Evolutionary conservation across 1,139 yeast species (phyloP), one percentile per base, ranked within the genome.

Genomic region (Geotrichum aggregatum): DNA sequence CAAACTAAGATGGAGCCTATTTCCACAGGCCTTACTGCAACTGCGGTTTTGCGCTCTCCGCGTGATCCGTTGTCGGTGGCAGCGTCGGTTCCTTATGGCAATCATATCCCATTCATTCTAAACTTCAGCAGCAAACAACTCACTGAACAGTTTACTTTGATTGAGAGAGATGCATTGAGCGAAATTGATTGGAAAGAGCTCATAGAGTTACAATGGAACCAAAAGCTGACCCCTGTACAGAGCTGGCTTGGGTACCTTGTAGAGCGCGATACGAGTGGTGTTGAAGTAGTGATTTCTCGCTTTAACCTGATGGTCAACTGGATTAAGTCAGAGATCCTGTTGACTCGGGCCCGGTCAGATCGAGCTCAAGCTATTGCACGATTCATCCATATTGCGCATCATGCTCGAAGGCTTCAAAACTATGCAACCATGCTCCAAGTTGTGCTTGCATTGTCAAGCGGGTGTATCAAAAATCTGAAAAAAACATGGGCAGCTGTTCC

Each of bases 151-250:
- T 75, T 92, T 68, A 91, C 98, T 0, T 66, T 86, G 50, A 86
- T 92, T 59, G 98, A 92, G 66, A 76, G 83, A 52, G 98, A 91
- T 66, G 79, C 91, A 50, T 68, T 91, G 34, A 78, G 81, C 51
- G 96, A 88, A 61, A 78, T 92, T 44, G 98, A 91, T 66, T 91
- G 98, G 98, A 84, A 83, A 63, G 96, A 88, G 61, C 74, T 91
- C 50, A 76, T 91, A 52, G 94, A 88, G 61, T 71, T 87, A 59
- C 77, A 81, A 54, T 86, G 95, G 89, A 79, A 79, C 57, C 78
- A 79, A 55, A 80, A 81, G 41, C 71, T 86, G 44, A 59, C 76
- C 1, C 84, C 91, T 0, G 83, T 83, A n/a, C 83, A 82, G 58
- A 85, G 94, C 63, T 92, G 98, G 98, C 71, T 89, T 28, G 86